phyloP scores from a whole-genome alignment of 805 yeast species.

The Metschnikowia kunwiensis region DNA sequence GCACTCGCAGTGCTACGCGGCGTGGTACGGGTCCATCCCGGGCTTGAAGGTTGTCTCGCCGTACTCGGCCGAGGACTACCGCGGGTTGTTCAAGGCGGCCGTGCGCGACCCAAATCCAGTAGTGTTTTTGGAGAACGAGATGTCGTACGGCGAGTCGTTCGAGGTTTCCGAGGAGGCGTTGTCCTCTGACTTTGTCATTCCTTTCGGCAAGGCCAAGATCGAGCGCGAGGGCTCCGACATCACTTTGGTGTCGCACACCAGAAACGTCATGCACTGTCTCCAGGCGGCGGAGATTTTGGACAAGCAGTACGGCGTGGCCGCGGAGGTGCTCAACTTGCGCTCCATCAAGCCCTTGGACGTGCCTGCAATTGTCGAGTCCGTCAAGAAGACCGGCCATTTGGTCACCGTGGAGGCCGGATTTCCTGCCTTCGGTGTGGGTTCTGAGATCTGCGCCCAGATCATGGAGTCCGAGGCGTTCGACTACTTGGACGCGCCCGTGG shows the following conservation, averaged over 20 bases:
- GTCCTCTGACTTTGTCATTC: conserved; percentile 84
- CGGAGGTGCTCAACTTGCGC: conserved; percentile 93
- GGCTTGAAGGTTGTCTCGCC: conserved; percentile 97
- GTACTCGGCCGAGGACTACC: conserved; percentile 91
- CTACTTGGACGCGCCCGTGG: conserved; percentile 97
- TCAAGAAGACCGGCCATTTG: conserved; percentile 95
- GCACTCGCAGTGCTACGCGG: conserved; percentile 96
- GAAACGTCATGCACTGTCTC: conserved; percentile 82
- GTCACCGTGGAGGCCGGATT: conserved; percentile 95
- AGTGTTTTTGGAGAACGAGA: conserved; percentile 92
- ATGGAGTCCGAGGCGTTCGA: conserved; percentile 99
- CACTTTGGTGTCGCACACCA: conserved; percentile 85
- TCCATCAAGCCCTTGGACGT: conserved; percentile 95
- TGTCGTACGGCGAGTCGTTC: conserved; percentile 87
- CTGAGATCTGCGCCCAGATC: conserved; percentile 95
- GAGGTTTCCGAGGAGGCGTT: conserved; percentile 86
- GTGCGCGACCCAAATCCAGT: conserved; percentile 99
- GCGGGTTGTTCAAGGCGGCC: conserved; percentile 94
- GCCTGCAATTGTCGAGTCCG: conserved; percentile 77
- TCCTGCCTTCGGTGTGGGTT: conserved; percentile 99
- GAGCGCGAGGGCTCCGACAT: conserved; percentile 92
- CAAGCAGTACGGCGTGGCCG: conserved; percentile 81
- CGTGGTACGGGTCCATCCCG: conserved; percentile 98
- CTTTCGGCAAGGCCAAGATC: conserved; percentile 93
- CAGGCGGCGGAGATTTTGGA: conserved; percentile 87